These are phyloP conservation scores for Colletotrichum sp. DNA, from an alignment of 2,329 filamentous ascomycete genomes.

Conservation along the genomic window DNA sequence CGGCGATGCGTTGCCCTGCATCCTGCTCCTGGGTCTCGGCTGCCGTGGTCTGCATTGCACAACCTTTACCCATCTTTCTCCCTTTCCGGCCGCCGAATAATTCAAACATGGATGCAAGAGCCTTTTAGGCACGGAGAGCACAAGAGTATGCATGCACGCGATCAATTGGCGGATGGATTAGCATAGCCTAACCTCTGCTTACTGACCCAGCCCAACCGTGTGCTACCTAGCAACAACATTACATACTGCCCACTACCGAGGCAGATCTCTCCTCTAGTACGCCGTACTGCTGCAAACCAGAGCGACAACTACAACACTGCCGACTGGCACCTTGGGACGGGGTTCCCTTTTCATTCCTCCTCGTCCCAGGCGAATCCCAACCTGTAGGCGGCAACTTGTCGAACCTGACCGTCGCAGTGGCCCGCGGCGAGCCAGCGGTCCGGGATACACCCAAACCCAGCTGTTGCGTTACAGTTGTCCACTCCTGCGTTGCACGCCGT, in stretches of 20 bases:
- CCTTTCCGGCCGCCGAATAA: background rate
- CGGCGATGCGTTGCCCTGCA: background rate
- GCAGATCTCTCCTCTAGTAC: background rate
- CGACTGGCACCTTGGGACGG: background rate
- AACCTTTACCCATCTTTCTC: background rate
- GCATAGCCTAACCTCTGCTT: constrained; percentile 11
- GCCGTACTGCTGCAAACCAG: background rate
- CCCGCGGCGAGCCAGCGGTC: background rate
- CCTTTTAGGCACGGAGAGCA: background rate
- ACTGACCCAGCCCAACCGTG: constrained; percentile 1
- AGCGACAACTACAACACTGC: background rate
- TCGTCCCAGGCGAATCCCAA: constrained; percentile 9
- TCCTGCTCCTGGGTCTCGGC: background rate
- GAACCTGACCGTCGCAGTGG: background rate
- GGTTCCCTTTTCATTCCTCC: background rate
- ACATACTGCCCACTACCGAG: background rate
- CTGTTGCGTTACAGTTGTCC: constrained; percentile 1
- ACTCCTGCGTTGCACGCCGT: background rate
- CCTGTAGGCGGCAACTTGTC: background rate
- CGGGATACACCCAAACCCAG: constrained; percentile 3
- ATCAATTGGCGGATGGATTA: background rate
- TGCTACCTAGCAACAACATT: constrained; percentile 4
- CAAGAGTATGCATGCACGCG: background rate
- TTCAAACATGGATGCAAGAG: background rate
- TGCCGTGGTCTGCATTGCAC: constrained; percentile 2